Evolutionary conservation across 1,284 basidiomycete species (phyloP).

Genomic region (Trametes sp.): DNA sequence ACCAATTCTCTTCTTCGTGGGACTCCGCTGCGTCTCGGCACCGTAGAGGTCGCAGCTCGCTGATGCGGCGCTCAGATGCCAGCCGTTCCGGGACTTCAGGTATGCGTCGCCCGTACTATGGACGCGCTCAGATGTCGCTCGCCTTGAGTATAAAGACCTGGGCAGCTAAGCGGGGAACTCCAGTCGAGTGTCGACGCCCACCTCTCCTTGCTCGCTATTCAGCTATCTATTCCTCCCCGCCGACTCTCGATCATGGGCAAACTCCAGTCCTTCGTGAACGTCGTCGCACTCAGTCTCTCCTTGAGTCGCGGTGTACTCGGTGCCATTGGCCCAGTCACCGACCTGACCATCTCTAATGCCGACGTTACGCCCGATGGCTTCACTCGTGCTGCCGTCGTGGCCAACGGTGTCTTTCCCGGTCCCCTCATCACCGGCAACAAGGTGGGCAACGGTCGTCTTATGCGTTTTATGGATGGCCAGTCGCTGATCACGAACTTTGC

Average conservation of each 20-base stretch:
- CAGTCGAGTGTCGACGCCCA: slow-evolving; percentile 1
- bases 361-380: slow-evolving; percentile 37
- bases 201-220: background rate
- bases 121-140: background rate
- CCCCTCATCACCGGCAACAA: background rate
- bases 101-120: background rate
- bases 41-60: background rate
- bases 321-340: slow-evolving; percentile 32
- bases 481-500: background rate
- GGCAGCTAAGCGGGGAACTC: background rate
- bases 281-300: slow-evolving; percentile 14
- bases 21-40: background rate
- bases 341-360: slow-evolving; percentile 32
- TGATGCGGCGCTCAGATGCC: background rate
- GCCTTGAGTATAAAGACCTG: background rate
- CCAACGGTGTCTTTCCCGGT: slow-evolving; percentile 26
- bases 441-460: background rate
- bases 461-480: no score
- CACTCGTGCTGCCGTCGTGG: slow-evolving; percentile 35
- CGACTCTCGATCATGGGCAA: slow-evolving; percentile 11
- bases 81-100: background rate
- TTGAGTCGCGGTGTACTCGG: slow-evolving; percentile 5
- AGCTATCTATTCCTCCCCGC: background rate
- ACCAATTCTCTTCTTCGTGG: background rate
- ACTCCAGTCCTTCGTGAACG: slow-evolving; percentile 5